These are phyloP conservation scores for Senna tora DNA, from an alignment of 306 rosid genomes.

Conservation along the genomic window DNA sequence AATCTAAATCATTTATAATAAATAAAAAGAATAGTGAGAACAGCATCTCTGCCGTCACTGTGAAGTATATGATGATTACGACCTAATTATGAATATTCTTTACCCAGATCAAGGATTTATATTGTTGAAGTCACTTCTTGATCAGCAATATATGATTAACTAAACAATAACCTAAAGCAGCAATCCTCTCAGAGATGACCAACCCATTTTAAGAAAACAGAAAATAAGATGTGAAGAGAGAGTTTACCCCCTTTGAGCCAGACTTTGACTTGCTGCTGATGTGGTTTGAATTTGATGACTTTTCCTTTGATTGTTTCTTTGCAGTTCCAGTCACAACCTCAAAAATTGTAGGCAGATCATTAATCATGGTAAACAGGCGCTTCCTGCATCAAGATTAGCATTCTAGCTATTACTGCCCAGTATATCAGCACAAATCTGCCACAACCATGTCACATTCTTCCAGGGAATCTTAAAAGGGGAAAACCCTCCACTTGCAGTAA, in stretches of 20 bases:
- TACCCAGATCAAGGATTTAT: background rate
- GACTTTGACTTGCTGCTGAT: constrained; percentile 68
- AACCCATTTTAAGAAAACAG: background rate
- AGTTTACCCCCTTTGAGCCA: constrained; percentile 68
- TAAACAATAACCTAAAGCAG: background rate
- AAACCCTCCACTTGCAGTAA: background rate
- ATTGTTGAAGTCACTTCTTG: background rate
- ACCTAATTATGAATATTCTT: background rate
- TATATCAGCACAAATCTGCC: background rate
- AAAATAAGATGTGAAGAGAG: background rate
- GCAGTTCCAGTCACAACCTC: constrained; percentile 59
- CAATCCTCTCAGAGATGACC: background rate
- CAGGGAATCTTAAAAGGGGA: background rate
- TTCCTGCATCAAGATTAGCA: constrained; percentile 48
- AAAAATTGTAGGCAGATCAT: constrained; percentile 68
- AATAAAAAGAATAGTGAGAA: background rate
- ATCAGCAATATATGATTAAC: background rate
- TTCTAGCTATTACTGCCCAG: background rate
- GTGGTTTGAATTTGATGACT: constrained; percentile 56
- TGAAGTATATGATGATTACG: background rate
- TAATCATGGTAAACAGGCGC: constrained; percentile 65
- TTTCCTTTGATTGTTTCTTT: constrained; percentile 63
- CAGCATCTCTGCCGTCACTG: background rate
- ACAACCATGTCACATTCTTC: background rate
- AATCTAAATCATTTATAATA: background rate